Conservation (phyloP, 2,329 filamentous ascomycete species). For the Exophiala viscosa region DNA sequence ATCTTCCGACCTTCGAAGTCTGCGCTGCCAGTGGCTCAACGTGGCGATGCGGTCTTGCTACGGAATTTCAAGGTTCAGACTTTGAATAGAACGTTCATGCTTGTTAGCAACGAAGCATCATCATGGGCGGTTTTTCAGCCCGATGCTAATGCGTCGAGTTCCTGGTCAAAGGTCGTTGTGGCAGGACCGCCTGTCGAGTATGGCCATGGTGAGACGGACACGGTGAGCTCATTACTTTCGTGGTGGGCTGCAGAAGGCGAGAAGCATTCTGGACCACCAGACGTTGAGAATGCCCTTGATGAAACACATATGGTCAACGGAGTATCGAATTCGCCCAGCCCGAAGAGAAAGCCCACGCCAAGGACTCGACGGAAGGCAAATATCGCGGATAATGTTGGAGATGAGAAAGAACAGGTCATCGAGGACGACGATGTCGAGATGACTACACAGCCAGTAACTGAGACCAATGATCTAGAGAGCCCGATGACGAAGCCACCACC, state of each 20-base stretch:
- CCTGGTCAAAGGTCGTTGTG: constrained; percentile 30
- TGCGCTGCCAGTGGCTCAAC: constrained; percentile 36
- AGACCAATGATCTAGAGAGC: not conserved
- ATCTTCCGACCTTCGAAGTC: constrained; percentile 41
- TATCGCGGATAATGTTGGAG: constrained; percentile 13
- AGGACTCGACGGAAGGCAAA: constrained; percentile 10
- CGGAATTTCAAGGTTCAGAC: constrained; percentile 45
- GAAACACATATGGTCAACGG: not conserved
- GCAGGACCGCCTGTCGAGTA: constrained; percentile 41
- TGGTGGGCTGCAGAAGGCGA: constrained; percentile 42
- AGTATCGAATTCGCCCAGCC: too few relatives aligned
- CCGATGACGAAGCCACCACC: not conserved
- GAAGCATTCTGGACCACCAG: constrained; percentile 9
- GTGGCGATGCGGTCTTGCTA: constrained; percentile 44
- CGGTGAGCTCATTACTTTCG: constrained; percentile 34
- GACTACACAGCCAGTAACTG: not conserved
- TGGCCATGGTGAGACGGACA: constrained; percentile 36
- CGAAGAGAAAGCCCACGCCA: not conserved
- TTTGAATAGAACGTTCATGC: constrained; percentile 37
- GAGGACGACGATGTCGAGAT: not conserved
- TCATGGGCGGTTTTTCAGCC: constrained; percentile 45
- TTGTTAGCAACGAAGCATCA: constrained; percentile 42
- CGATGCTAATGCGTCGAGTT: constrained; percentile 20
- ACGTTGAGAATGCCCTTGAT: not conserved
- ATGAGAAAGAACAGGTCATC: constrained; percentile 6